These are phyloP conservation scores for Schizochytrium sp. DNA, from an alignment of 108 stramenopile genomes.

Conservation along the genomic window DNA sequence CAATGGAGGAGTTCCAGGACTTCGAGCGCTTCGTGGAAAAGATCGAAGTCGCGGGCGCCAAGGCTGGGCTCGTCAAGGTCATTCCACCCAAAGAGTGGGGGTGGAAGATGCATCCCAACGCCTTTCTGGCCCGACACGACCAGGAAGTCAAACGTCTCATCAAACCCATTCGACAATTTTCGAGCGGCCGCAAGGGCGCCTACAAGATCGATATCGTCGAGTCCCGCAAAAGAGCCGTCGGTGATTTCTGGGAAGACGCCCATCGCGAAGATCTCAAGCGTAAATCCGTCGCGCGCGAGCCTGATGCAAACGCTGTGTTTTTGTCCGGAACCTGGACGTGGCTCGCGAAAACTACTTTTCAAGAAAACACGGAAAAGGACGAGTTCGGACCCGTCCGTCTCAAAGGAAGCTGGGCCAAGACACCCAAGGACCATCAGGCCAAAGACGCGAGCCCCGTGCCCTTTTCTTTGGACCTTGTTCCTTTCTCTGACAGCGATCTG, in stretches of 20 bases:
- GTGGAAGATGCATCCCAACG: not conserved
- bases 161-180: not conserved
- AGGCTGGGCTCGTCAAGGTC: constrained; percentile 42
- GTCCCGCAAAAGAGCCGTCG: not conserved
- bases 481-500: too few relatives aligned
- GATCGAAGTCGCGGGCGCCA: constrained; percentile 24
- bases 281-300: not conserved
- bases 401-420: too few relatives aligned
- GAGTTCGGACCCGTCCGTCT: too few relatives aligned
- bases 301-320: not conserved
- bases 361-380: too few relatives aligned
- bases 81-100: constrained; percentile 34
- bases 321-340: not conserved
- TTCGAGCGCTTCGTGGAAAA: constrained; percentile 30
- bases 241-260: not conserved
- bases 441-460: too few relatives aligned
- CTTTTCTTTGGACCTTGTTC: too few relatives aligned
- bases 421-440: too few relatives aligned
- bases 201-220: not conserved
- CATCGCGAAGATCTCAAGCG: not conserved
- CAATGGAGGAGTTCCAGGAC: constrained; percentile 41
- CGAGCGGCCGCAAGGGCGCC: constrained; percentile 11
- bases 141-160: constrained; percentile 22
- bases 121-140: not conserved
- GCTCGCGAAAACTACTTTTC: not conserved